These are phyloP conservation scores for Neocallimastix lanati DNA, from an alignment of 192 early-diverging fungal genomes.

Conservation along the genomic window DNA sequence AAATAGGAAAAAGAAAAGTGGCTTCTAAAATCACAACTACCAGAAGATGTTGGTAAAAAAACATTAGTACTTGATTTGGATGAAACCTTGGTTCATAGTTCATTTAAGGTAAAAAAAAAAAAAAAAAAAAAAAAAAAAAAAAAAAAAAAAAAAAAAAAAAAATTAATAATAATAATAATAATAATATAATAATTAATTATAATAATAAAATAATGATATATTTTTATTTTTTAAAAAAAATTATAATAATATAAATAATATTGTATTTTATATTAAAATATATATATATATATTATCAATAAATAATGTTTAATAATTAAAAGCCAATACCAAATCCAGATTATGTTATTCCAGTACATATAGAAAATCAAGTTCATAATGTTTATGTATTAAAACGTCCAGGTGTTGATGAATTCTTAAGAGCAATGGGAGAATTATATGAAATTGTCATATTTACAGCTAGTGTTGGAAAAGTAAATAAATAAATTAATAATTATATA, in stretches of 20 bases:
- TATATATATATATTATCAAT: too few species aligned
- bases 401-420: slow-evolving; percentile 84
- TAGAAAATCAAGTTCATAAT: slow-evolving; percentile 75
- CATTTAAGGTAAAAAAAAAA: slow-evolving; percentile 70
- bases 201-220: too few species aligned
- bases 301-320: background rate
- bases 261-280: too few species aligned
- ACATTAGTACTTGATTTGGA: slow-evolving; percentile 92
- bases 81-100: slow-evolving; percentile 92
- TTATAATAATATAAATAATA: too few species aligned
- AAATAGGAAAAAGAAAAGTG: slow-evolving; percentile 8
- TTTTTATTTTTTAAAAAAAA: too few species aligned
- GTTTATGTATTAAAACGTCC: slow-evolving; percentile 94
- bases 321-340: slow-evolving; percentile 55
- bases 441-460: slow-evolving; percentile 94
- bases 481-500: too few species aligned
- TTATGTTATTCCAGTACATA: slow-evolving; percentile 81
- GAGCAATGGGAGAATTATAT: slow-evolving; percentile 64
- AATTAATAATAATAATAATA: too few species aligned
- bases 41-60: slow-evolving; percentile 54
- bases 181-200: too few species aligned
- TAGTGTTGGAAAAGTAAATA: slow-evolving; percentile 58
- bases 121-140: too few species aligned
- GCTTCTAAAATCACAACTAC: slow-evolving; percentile 49
- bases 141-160: too few species aligned